These are phyloP conservation scores for Zangia roseola DNA, from an alignment of 768 basidiomycete genomes.

Conservation along the genomic window DNA sequence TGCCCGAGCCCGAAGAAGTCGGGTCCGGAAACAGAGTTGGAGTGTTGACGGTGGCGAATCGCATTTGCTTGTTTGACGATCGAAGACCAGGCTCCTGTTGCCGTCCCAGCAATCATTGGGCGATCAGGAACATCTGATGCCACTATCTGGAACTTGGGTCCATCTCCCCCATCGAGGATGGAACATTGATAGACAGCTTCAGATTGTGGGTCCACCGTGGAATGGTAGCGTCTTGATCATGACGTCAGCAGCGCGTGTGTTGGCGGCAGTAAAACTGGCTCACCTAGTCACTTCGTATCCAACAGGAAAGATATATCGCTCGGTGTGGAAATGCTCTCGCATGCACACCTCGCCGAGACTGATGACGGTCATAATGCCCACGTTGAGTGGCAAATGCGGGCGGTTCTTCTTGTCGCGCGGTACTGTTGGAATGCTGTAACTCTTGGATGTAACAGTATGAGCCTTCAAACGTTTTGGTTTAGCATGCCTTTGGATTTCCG, in stretches of 20 bases:
- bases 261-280: conserved; percentile 15
- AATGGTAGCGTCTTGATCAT: conserved; percentile 65
- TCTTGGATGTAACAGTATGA: conserved; percentile 77
- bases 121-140: conserved; percentile 69
- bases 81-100: conserved; percentile 83
- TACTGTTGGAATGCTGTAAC: conserved; percentile 74
- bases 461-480: conserved; percentile 81
- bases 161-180: conserved; percentile 82
- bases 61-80: conserved; percentile 82
- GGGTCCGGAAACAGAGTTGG: conserved; percentile 84
- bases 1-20: conserved; percentile 87
- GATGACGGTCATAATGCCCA: conserved; percentile 85
- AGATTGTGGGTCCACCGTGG: conserved; percentile 61
- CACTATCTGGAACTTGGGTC: conserved; percentile 82
- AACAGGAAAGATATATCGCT: conserved; percentile 86
- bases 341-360: conserved; percentile 73
- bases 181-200: conserved; percentile 82
- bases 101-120: conserved; percentile 80
- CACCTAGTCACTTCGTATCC: conserved; percentile 82
- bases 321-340: conserved; percentile 84
- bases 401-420: conserved; percentile 69
- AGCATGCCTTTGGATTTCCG: conserved; percentile 39
- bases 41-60: conserved; percentile 78
- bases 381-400: conserved; percentile 74
- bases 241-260: conserved; percentile 1